A percentile compares a stretch with the other conserved stretches of the same genome.
phyloP scores from a whole-genome alignment of 2,329 filamentous ascomycete species.

The Botryotinia narcissicola region DNA sequence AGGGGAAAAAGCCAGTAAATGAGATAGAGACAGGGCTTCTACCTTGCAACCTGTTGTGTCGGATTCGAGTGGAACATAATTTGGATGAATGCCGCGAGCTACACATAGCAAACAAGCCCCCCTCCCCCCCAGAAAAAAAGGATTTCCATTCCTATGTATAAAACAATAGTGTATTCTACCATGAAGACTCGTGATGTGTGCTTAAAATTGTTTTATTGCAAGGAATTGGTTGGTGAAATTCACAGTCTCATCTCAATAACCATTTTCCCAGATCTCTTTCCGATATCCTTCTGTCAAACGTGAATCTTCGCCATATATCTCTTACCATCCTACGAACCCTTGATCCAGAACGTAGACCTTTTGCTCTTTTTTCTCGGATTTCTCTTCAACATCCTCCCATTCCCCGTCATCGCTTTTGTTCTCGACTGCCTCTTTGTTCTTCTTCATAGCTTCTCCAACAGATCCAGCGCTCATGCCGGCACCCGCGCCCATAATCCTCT shows the following conservation, averaged over 20 bases:
- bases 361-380: constrained; percentile 49
- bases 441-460: constrained; percentile 28
- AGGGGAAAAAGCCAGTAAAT: not conserved
- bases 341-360: constrained; percentile 77
- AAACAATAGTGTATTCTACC: not conserved
- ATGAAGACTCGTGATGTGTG: not conserved
- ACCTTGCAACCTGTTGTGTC: not conserved
- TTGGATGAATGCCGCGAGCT: not conserved
- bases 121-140: not conserved
- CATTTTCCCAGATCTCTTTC: constrained; percentile 73
- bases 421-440: constrained; percentile 29
- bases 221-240: not conserved
- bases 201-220: not conserved
- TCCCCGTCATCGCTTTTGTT: constrained; percentile 36
- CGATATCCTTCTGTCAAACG: constrained; percentile 79
- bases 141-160: no score
- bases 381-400: constrained; percentile 36
- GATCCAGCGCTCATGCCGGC: constrained; percentile 23
- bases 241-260: constrained; percentile 27
- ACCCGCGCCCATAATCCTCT: constrained; percentile 44
- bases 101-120: not conserved
- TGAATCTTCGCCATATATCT: constrained; percentile 74
- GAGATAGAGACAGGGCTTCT: not conserved
- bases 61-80: not conserved
- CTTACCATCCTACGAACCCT: constrained; percentile 89